These are phyloP conservation scores for Rhizopogon roseolus DNA, from an alignment of 768 basidiomycete genomes.

Conservation along the genomic window DNA sequence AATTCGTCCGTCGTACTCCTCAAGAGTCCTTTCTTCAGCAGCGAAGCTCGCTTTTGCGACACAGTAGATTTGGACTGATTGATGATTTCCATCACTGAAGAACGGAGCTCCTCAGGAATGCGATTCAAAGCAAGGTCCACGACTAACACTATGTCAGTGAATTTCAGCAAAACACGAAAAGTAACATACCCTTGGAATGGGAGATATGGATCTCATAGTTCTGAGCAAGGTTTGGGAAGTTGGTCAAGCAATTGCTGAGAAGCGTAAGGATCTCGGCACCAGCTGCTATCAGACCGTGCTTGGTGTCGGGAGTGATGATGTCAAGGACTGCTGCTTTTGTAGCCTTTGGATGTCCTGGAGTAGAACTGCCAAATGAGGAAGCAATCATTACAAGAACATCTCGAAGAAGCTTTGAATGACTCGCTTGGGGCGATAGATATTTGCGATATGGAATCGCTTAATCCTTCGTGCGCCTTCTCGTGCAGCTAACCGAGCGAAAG, in stretches of 20 bases:
- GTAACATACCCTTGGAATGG: conserved; percentile 62
- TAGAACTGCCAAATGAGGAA: conserved; percentile 35
- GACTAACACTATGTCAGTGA: conserved; percentile 39
- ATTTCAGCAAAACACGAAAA: neutral
- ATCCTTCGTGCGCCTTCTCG: conserved; percentile 61
- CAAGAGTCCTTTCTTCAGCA: conserved; percentile 66
- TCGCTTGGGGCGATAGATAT: conserved; percentile 68
- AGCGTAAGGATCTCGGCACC: conserved; percentile 72
- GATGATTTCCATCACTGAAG: conserved; percentile 59
- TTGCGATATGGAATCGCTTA: conserved; percentile 77
- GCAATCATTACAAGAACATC: neutral
- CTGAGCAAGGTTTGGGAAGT: conserved; percentile 64
- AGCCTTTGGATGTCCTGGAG: conserved; percentile 69
- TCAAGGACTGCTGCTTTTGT: conserved; percentile 78
- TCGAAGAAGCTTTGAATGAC: conserved; percentile 13
- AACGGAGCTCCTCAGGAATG: conserved; percentile 52
- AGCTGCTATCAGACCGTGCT: conserved; percentile 59
- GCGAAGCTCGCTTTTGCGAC: conserved; percentile 63
- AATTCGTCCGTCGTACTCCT: conserved; percentile 69
- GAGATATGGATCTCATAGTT: conserved; percentile 76
- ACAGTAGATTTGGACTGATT: conserved; percentile 58
- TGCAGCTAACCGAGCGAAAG: conserved; percentile 83
- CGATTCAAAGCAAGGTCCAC: conserved; percentile 59
- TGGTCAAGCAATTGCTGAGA: conserved; percentile 59
- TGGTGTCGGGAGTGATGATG: conserved; percentile 73